Conservation (phyloP, 2,329 filamentous ascomycete genomes). For the Colletotrichum eremochloae region DNA sequence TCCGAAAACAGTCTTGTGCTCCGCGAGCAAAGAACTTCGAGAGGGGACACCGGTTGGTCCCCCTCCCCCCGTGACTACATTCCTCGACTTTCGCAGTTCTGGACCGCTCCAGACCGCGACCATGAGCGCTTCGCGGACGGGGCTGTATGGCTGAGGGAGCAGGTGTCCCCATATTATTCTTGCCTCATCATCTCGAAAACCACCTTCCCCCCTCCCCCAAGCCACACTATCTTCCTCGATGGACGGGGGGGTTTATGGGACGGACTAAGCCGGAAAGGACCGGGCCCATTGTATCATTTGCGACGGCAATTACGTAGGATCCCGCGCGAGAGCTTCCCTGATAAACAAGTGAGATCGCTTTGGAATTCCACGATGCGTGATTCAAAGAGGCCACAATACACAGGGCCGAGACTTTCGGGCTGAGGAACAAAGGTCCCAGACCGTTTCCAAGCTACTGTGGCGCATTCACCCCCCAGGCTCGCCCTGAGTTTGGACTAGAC, state of each 20-base stretch:
- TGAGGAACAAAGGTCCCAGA: background rate
- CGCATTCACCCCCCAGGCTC: background rate
- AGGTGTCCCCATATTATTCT: constrained; percentile 24
- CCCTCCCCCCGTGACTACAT: constrained; percentile 15
- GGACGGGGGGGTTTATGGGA: background rate
- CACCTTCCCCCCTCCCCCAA: no score
- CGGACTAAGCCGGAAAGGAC: background rate
- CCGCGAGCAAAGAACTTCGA: constrained; percentile 3
- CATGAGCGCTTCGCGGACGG: constrained; percentile 10
- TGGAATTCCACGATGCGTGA: constrained; percentile 26
- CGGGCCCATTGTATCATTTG: constrained; percentile 23
- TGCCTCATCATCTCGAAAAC: background rate
- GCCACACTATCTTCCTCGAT: background rate
- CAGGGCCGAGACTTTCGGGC: constrained; percentile 7
- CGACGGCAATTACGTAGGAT: constrained; percentile 26
- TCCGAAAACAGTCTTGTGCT: constrained; percentile 32
- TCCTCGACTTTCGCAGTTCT: background rate
- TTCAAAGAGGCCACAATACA: background rate
- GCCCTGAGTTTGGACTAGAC: constrained; percentile 3
- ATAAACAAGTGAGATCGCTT: constrained; percentile 18
- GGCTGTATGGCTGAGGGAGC: constrained; percentile 4
- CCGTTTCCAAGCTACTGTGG: constrained; percentile 20
- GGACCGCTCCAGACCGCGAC: constrained; percentile 28
- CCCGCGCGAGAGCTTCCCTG: constrained; percentile 10
- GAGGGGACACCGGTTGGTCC: background rate